A percentile compares a stretch with the other conserved stretches of the same genome.
Conservation (phyloP, 352 stramenopile genomes). For the Globisporangium solare region DNA sequence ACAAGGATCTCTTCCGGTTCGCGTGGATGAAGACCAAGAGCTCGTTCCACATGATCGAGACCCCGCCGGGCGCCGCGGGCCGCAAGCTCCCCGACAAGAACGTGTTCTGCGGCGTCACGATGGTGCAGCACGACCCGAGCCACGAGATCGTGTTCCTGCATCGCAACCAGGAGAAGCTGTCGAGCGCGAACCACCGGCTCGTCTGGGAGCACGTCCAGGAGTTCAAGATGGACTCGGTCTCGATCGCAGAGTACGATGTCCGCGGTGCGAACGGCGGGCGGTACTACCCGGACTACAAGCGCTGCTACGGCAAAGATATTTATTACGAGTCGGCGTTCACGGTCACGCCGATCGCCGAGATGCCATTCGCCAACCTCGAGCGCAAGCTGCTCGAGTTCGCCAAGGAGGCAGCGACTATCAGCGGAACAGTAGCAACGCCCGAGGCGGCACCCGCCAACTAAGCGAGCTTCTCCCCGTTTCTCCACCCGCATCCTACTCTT, state of each 20-base stretch:
- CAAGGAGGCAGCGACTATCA: conserved; percentile 29
- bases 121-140: conserved; percentile 63
- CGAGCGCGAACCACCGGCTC: conserved; percentile 27
- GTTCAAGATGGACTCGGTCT: conserved; percentile 29
- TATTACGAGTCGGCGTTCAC: conserved; percentile 58
- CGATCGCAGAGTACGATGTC: conserved; percentile 45
- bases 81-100: conserved; percentile 34
- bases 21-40: conserved; percentile 68
- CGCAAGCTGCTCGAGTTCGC: conserved; percentile 35
- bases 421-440: not conserved
- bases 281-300: conserved; percentile 51
- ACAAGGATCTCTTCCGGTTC: conserved; percentile 80
- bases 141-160: conserved; percentile 51
- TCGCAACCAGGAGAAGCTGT: conserved; percentile 68
- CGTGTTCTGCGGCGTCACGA: conserved; percentile 69
- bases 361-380: conserved; percentile 47
- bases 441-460: not conserved
- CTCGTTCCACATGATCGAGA: conserved; percentile 55
- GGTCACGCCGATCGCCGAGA: conserved; percentile 29
- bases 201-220: conserved; percentile 51
- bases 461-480: not conserved
- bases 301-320: conserved; percentile 63
- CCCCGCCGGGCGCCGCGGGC: conserved; percentile 40
- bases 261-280: conserved; percentile 51
- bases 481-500: too few relatives aligned